Conservation (phyloP, 2,329 filamentous ascomycete genomes). For the Erysiphe pulchra region DNA sequence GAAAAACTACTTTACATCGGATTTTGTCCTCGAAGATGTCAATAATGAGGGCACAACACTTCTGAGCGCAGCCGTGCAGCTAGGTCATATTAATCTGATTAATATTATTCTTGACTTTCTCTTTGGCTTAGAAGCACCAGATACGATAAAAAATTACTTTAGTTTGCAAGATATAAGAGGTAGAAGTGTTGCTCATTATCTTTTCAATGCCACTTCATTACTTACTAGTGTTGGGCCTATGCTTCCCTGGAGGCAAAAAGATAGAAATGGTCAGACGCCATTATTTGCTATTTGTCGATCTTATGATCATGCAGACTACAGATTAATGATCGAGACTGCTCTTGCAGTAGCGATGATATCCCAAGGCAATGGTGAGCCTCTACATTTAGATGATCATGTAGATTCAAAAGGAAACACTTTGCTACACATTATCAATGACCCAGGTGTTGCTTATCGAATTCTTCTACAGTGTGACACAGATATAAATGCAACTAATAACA, state of each 20-base stretch:
- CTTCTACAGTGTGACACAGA: conserved; percentile 77
- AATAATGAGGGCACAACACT: conserved; percentile 81
- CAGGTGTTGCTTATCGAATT: conserved; percentile 47
- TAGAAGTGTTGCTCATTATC: conserved; percentile 77
- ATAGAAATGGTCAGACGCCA: conserved; percentile 95
- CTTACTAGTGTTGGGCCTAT: conserved; percentile 52
- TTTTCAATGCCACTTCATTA: conserved; percentile 71
- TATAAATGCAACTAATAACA: conserved; percentile 86
- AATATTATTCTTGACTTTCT: conserved; percentile 51
- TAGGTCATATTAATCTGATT: conserved; percentile 50
- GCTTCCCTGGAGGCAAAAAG: conserved; percentile 70
- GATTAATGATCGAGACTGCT: conserved; percentile 63
- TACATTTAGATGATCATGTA: conserved; percentile 81
- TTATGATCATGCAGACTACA: conserved; percentile 78
- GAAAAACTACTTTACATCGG: conserved; percentile 45
- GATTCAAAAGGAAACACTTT: conserved; percentile 85
- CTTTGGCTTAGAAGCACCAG: conserved; percentile 26
- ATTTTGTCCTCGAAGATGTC: conserved; percentile 51
- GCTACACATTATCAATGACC: conserved; percentile 83
- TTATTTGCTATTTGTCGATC: conserved; percentile 85
- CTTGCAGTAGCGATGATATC: conserved; percentile 45
- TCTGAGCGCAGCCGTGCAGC: conserved; percentile 70
- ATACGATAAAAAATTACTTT: conserved; percentile 40
- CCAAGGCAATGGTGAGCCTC: conserved; percentile 52
- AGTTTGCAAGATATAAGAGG: conserved; percentile 58